phyloP scores from a whole-genome alignment of 2,329 filamentous ascomycete species.

The Sarocladiaceae sp. region DNA sequence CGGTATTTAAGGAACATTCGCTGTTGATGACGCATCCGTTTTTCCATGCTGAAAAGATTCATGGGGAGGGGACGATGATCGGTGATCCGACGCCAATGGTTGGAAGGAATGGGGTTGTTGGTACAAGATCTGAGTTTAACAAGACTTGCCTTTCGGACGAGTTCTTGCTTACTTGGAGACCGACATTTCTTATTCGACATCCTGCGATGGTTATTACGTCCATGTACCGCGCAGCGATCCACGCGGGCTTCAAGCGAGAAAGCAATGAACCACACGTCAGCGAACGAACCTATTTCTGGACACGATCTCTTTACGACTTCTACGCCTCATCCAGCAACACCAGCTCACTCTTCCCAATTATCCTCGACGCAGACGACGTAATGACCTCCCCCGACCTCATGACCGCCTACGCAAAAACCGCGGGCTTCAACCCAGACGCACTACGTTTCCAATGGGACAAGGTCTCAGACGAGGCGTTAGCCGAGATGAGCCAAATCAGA shows the following conservation, averaged over 20 bases:
- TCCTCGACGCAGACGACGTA: slow-evolving; percentile 33
- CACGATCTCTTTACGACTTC: slow-evolving; percentile 30
- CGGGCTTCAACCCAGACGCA: slow-evolving; percentile 26
- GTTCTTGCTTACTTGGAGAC: slow-evolving; percentile 27
- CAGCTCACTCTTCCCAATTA: slow-evolving; percentile 11
- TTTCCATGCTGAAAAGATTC: slow-evolving; percentile 14
- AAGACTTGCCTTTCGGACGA: slow-evolving; percentile 29
- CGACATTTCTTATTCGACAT: slow-evolving; percentile 33
- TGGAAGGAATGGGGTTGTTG: slow-evolving; percentile 5
- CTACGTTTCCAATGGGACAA: slow-evolving; percentile 27
- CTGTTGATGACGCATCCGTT: slow-evolving; percentile 21
- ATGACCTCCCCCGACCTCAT: slow-evolving; percentile 28
- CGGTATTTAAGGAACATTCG: slow-evolving; percentile 32
- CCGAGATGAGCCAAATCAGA: background rate
- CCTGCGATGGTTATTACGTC: slow-evolving; percentile 33
- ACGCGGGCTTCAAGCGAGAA: slow-evolving; percentile 4
- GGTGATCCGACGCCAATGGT: background rate
- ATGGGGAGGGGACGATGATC: background rate
- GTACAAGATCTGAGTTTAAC: slow-evolving; percentile 21
- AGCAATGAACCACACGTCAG: slow-evolving; percentile 1
- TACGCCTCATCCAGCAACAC: slow-evolving; percentile 21
- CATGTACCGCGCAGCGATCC: slow-evolving; percentile 22
- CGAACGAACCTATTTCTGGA: slow-evolving; percentile 25
- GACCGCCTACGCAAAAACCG: slow-evolving; percentile 19
- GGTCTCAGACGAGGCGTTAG: slow-evolving; percentile 1